Base-by-base conservation (phyloP, 2,329 filamentous ascomycete genomes). In the Pseudogymnoascus sp. region DNA sequence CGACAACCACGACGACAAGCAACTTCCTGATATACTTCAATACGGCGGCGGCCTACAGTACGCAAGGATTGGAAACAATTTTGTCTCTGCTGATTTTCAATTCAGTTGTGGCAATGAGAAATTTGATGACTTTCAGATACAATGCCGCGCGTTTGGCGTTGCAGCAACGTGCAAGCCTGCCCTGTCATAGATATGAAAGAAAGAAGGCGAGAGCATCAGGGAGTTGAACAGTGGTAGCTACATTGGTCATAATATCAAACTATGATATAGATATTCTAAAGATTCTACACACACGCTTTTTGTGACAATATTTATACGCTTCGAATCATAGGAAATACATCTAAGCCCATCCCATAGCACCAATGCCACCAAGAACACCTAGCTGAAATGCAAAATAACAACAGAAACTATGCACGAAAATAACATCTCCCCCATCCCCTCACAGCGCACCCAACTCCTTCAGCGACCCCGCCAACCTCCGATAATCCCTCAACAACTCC, bases 401-500 rank as follows among this genome's bases (percentile, higher is more conserved):
- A 43, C 46, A 31, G 25, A 53, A 21, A 23, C n/a, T 53, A 53
- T 53, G 46, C 46, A 12, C 46, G 2, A 6, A 31, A 31, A 31
- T 53, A 53, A 53, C 46, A 53, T 18, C 25, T 11, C 25, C n/a
- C 11, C 56, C 18, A 59, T 23, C n/a, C 37, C 21, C 6, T 65
- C 81, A 80, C 70, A 88, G 85, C 8, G 84, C 85, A 18, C 81
- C 85, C 71, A 84, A 76, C 59, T 86, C 84, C 69, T 84, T 85
- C 63, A 93, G 73, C 7, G 83, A 84, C 28, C 79, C 79, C 0
- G 88, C 89, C 56, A 93, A 76, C 62, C 90, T 80, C 69, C 89
- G 84, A 70, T 93, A 93, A 73, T 93, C 90, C 63, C 84, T 81
- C 21, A 93, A 75, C 59, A 93, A 76, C 63, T 89, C 84, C 23